phyloP scores from a whole-genome alignment of 176 grass and related monocot genomes.

The Saccharum spontaneum region DNA sequence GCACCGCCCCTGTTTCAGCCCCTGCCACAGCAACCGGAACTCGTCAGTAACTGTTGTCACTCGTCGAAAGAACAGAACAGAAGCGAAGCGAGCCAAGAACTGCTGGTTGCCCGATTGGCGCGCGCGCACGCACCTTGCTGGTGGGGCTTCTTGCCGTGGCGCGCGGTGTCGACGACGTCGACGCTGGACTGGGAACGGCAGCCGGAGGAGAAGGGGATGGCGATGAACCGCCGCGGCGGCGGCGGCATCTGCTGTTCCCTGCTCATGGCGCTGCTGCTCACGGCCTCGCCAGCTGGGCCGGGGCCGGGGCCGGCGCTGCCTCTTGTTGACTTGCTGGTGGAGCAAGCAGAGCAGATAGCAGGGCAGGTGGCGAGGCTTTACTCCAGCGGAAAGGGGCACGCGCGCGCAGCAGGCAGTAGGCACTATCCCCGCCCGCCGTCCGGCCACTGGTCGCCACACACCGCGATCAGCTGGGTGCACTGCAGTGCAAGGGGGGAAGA shows the following conservation, averaged over 20 bases:
- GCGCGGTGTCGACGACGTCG: conserved; percentile 47
- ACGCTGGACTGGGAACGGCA: conserved; percentile 75
- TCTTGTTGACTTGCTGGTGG: background rate
- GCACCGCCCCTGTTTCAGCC: background rate
- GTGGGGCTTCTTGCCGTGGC: conserved; percentile 33
- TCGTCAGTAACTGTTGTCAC: background rate
- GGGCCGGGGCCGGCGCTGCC: background rate
- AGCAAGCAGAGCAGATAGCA: background rate
- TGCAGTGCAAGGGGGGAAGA: background rate
- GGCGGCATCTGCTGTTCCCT: conserved; percentile 31
- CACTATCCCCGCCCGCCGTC: background rate
- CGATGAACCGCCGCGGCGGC: conserved; percentile 54
- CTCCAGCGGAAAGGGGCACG: background rate
- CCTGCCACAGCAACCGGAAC: background rate
- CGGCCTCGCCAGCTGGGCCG: background rate
- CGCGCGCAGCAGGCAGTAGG: background rate
- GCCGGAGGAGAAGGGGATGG: conserved; percentile 78
- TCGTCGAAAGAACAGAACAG: background rate
- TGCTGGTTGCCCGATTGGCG: background rate
- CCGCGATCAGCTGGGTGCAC: background rate
- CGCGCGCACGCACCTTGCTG: conserved; percentile 30
- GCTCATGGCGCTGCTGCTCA: conserved; percentile 27
- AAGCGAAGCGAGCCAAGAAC: background rate
- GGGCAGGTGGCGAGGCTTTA: conserved; percentile 11
- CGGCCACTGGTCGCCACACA: conserved; percentile 2